phyloP scores from a whole-genome alignment of 768 basidiomycete species.

The Rhodotorula diobovata region DNA sequence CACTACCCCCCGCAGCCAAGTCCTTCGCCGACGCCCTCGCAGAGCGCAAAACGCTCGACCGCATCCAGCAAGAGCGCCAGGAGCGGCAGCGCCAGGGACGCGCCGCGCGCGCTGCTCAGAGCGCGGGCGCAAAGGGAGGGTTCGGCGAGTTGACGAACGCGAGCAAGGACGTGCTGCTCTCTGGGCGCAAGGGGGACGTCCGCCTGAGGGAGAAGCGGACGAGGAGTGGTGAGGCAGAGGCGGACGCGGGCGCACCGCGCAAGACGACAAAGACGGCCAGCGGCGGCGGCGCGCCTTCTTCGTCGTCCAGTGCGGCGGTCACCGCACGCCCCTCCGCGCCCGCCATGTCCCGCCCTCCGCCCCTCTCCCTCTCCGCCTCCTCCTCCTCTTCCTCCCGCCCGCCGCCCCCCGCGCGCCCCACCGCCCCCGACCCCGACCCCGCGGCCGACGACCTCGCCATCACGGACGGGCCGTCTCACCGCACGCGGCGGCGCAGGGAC shows the following conservation, averaged over 20 bases:
- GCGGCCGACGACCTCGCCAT: conserved; percentile 23
- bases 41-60: background rate
- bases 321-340: background rate
- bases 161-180: background rate
- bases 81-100: background rate
- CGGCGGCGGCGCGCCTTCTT: background rate
- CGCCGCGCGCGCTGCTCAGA: background rate
- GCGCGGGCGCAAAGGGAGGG: background rate
- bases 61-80: background rate
- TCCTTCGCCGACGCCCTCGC: conserved; percentile 3
- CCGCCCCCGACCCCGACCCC: background rate
- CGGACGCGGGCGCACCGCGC: background rate
- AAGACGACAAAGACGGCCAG: background rate
- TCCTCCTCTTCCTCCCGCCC: background rate
- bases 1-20: background rate
- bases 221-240: background rate
- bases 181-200: background rate
- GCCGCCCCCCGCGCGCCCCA: background rate
- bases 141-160: conserved; percentile 2
- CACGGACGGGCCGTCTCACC: conserved; percentile 9
- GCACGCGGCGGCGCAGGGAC: conserved; percentile 45
- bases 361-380: background rate
- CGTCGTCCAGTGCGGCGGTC: background rate
- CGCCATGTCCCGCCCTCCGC: background rate
- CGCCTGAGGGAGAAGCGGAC: background rate